These are phyloP conservation scores for Taphrina flavorubra DNA, from an alignment of 1,139 yeast genomes.

Conservation along the genomic window DNA sequence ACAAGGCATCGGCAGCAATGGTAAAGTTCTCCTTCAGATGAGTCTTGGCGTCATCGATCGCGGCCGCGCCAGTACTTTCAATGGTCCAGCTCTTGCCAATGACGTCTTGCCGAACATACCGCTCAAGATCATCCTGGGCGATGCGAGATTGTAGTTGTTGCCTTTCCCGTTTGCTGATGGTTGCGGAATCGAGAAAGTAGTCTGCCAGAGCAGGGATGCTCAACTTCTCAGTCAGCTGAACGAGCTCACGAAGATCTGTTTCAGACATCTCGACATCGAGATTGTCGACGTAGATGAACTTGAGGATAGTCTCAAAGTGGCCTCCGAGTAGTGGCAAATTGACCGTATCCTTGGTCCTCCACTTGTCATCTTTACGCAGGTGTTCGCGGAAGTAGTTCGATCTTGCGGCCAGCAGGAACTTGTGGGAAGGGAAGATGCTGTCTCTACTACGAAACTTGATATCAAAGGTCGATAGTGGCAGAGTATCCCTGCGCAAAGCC, in stretches of 20 bases:
- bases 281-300: constrained; percentile 61
- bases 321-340: constrained; percentile 47
- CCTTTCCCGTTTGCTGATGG: constrained; percentile 29
- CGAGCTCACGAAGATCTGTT: constrained; percentile 51
- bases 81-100: constrained; percentile 49
- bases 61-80: constrained; percentile 4
- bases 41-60: constrained; percentile 9
- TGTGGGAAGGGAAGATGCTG: constrained; percentile 49
- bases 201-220: constrained; percentile 54
- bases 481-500: constrained; percentile 53
- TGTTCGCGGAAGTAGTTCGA: constrained; percentile 50
- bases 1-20: constrained; percentile 44
- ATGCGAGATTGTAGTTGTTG: constrained; percentile 32
- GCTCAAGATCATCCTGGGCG: constrained; percentile 48
- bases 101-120: constrained; percentile 55
- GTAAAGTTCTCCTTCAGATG: constrained; percentile 20
- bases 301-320: constrained; percentile 56
- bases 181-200: constrained; percentile 45
- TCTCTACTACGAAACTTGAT: constrained; percentile 16
- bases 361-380: constrained; percentile 44
- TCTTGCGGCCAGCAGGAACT: constrained; percentile 55
- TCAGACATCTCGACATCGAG: constrained; percentile 52
- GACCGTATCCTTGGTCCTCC: constrained; percentile 47
- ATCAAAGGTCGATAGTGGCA: constrained; percentile 34
- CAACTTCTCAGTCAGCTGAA: constrained; percentile 53